Evolutionary conservation across 2,329 filamentous ascomycete species (phyloP), one percentile per base, ranked within the genome.

Genomic region (Periconia digitata): DNA sequence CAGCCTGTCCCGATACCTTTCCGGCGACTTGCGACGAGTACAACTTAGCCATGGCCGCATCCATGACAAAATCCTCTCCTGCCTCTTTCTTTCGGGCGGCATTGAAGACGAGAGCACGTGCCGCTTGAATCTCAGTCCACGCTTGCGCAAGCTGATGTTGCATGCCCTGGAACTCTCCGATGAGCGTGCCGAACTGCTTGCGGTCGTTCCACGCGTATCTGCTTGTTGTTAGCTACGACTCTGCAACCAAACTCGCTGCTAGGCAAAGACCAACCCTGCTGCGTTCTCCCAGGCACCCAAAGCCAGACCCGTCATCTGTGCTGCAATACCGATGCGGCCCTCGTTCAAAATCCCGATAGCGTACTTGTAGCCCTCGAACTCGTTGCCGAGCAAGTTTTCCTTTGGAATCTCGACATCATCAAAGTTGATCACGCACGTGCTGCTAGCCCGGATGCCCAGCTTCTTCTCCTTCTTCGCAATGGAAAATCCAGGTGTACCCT

Each of bases 381-480:
- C 85, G 72, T 92, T 82, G 54, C 94, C 94, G 1, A 99, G 82
- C 15, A 99, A 76, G 72, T 96, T 95, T 66, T 86, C 89, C 73
- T 85, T 86, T 53, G 94, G 91, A 34, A 99, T 82, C 66, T 92
- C 84, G 44, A 97, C 91, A 65, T 99, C 94, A 74, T 99, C 94
- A 63, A 99, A 95, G 80, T 90, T 97, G 72, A 99, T 81, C 55
- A 96, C 92, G 74, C 94, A 99, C 24, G 94, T 99, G 76, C 89
- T 95, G 76, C 89, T 95, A 45, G 94, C 94, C 67, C 84, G 87
- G 77, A 99, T 99, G 50, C 94, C 94, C 41, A 99, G 85, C 80
- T 99, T 99, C 87, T 97, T 97, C 81, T 99, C 94, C 80, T 99
- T 99, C 84, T 99, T 99, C 35, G 94, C 91, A 66, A 99, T 95